These are phyloP conservation scores for Arabidopsis suecica DNA, from an alignment of 345 rosid species.

Conservation along the genomic window DNA sequence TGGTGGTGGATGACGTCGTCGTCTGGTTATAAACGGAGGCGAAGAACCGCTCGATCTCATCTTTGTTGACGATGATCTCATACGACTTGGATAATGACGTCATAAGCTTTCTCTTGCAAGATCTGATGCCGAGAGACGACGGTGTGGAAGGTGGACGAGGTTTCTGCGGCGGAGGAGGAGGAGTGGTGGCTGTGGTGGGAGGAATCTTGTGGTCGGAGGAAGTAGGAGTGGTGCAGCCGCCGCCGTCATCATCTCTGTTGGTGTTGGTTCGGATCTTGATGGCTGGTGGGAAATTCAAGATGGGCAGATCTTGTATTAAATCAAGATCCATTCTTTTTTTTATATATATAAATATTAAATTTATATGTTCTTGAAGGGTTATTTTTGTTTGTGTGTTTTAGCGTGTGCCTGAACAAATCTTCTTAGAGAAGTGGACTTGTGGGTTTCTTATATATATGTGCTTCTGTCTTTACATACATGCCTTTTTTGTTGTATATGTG, in stretches of 20 bases:
- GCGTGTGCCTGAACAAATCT: slow-evolving; percentile 43
- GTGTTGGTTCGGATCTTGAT: slow-evolving; percentile 44
- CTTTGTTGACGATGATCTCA: slow-evolving; percentile 42
- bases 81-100: slow-evolving; percentile 31
- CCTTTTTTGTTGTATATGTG: slow-evolving; percentile 23
- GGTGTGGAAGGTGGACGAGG: slow-evolving; percentile 32
- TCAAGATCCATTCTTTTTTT: slow-evolving; percentile 42
- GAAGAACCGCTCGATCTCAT: slow-evolving; percentile 44
- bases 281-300: slow-evolving; percentile 42
- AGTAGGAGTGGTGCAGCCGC: slow-evolving; percentile 47
- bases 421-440: slow-evolving; percentile 49
- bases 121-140: slow-evolving; percentile 30
- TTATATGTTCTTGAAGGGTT: slow-evolving; percentile 19
- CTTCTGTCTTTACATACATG: slow-evolving; percentile 44
- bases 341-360: not conserved
- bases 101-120: slow-evolving; percentile 48
- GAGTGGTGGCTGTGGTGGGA: slow-evolving; percentile 42
- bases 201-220: slow-evolving; percentile 48
- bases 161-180: slow-evolving; percentile 47
- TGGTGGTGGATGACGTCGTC: slow-evolving; percentile 24
- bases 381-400: slow-evolving; percentile 25
- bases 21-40: slow-evolving; percentile 38
- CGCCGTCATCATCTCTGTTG: slow-evolving; percentile 29
- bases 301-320: slow-evolving; percentile 40
- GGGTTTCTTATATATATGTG: slow-evolving; percentile 41